A percentile compares a stretch with the other conserved stretches of the same genome.
Conservation (phyloP, 1,139 yeast genomes). For the Saccharomyces hybrid region DNA sequence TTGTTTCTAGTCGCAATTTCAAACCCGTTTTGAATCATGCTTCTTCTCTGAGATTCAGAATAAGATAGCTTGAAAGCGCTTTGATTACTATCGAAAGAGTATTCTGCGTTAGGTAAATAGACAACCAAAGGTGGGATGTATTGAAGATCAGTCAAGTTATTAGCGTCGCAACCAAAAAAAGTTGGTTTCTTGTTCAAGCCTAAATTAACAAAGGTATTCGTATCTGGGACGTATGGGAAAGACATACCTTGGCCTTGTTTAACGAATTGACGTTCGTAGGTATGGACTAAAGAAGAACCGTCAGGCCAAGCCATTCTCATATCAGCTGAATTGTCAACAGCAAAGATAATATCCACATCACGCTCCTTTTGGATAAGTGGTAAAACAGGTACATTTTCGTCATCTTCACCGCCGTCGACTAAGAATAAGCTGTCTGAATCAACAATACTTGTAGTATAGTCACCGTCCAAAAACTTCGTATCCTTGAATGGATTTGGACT, state of each 20-base stretch:
- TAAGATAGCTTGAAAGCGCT: slow-evolving; percentile 63
- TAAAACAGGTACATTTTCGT: slow-evolving; percentile 63
- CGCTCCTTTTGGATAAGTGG: slow-evolving; percentile 67
- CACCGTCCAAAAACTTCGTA: slow-evolving; percentile 37
- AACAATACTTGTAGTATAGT: slow-evolving; percentile 29
- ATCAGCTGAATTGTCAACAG: slow-evolving; percentile 77
- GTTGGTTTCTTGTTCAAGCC: slow-evolving; percentile 57
- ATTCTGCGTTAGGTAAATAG: slow-evolving; percentile 71
- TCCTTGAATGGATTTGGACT: slow-evolving; percentile 58
- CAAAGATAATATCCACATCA: slow-evolving; percentile 67
- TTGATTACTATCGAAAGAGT: slow-evolving; percentile 56
- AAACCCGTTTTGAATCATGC: slow-evolving; percentile 35
- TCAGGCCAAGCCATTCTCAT: slow-evolving; percentile 61
- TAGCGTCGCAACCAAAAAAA: slow-evolving; percentile 76
- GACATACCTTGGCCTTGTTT: slow-evolving; percentile 52
- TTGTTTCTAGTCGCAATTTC: slow-evolving; percentile 66
- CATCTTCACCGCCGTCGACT: slow-evolving; percentile 83
- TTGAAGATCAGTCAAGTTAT: slow-evolving; percentile 48
- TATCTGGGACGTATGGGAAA: slow-evolving; percentile 79
- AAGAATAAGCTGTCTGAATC: slow-evolving; percentile 42
- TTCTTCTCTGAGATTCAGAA: slow-evolving; percentile 44
- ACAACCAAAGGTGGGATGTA: slow-evolving; percentile 62
- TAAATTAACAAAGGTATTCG: slow-evolving; percentile 46
- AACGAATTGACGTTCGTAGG: slow-evolving; percentile 62
- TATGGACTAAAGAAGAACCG: slow-evolving; percentile 56